A percentile compares a stretch with the other conserved stretches of the same genome.
phyloP scores from a whole-genome alignment of 345 rosid species.

The Bruguiera gymnorhiza region DNA sequence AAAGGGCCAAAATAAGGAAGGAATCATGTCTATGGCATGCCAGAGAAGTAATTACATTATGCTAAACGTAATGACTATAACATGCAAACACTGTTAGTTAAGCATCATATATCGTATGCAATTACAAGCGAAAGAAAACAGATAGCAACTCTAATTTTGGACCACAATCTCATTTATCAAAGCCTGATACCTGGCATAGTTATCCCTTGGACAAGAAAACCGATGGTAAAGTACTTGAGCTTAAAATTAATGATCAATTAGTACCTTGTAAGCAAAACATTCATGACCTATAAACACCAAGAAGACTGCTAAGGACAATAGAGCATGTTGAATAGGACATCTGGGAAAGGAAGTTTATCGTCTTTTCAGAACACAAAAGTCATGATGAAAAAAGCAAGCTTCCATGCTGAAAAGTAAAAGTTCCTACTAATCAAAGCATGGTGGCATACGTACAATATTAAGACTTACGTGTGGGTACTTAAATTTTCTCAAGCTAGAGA shows the following conservation, averaged over 20 bases:
- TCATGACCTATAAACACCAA: no score
- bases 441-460: no score
- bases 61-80: not conserved
- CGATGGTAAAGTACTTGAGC: not conserved
- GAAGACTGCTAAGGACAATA: no score
- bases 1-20: not conserved
- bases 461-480: no score
- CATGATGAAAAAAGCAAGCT: no score
- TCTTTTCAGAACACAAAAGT: no score
- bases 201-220: not conserved
- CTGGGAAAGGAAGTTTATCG: no score
- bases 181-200: not conserved
- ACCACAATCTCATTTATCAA: not conserved
- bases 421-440: no score
- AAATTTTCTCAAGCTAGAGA: conserved; percentile 46
- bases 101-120: not conserved
- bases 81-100: not conserved
- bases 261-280: no score
- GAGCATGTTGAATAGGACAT: no score
- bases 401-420: no score
- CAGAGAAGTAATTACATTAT: not conserved
- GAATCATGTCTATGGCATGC: not conserved
- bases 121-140: not conserved
- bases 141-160: not conserved
- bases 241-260: no score